These are phyloP conservation scores for Nigrospora sphaerica DNA, from an alignment of 2,329 filamentous ascomycete genomes.

Conservation along the genomic window DNA sequence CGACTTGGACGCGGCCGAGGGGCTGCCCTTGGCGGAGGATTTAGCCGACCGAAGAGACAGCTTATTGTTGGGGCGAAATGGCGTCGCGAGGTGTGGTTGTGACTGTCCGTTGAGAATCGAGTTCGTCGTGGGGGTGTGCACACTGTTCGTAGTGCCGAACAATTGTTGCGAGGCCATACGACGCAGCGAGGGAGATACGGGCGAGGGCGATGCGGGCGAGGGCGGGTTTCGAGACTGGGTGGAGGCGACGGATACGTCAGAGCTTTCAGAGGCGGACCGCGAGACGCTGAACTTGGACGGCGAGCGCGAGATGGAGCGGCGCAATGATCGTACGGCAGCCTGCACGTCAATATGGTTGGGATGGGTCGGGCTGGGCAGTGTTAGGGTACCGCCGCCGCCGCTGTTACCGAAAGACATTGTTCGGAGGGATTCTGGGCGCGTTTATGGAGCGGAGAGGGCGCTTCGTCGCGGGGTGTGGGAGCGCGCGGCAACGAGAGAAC, in stretches of 20 bases:
- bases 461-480: background rate
- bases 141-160: constrained; percentile 40
- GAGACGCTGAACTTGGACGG: constrained; percentile 77
- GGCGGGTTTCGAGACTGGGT: constrained; percentile 41
- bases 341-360: constrained; percentile 72
- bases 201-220: constrained; percentile 1
- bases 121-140: constrained; percentile 11
- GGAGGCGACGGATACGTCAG: constrained; percentile 33
- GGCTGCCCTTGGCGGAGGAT: constrained; percentile 41
- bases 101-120: constrained; percentile 14
- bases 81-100: constrained; percentile 51
- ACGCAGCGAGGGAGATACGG: constrained; percentile 29
- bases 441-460: background rate
- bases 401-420: constrained; percentile 53
- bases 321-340: constrained; percentile 72
- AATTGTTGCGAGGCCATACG: constrained; percentile 35
- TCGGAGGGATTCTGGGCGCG: background rate
- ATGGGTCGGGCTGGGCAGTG: constrained; percentile 80
- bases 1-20: constrained; percentile 42
- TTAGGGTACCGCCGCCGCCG: constrained; percentile 65
- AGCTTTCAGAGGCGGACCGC: constrained; percentile 37
- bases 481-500: background rate
- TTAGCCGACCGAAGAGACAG: constrained; percentile 58
- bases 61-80: constrained; percentile 60
- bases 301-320: constrained; percentile 86